These are phyloP conservation scores for button mushroom (Agaricus bisporus) DNA, from an alignment of 768 basidiomycete species.

Conservation along the genomic window DNA sequence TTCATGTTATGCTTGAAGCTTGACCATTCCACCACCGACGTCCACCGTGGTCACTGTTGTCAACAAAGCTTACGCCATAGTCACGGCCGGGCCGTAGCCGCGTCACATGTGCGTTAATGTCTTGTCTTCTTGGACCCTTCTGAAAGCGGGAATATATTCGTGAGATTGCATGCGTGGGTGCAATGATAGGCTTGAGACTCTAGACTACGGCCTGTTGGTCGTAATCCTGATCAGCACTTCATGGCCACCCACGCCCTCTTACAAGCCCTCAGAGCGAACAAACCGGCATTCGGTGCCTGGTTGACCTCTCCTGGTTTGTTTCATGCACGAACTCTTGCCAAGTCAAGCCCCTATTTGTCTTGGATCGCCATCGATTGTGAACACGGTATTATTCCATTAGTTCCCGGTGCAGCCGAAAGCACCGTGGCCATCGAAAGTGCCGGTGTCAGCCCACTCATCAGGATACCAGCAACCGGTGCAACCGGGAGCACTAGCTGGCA, in stretches of 20 bases:
- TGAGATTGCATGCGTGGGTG: not conserved
- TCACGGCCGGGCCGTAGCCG: too few species aligned
- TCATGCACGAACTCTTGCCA: constrained; percentile 52
- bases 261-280: constrained; percentile 45
- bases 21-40: too few species aligned
- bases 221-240: not conserved
- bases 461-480: constrained; percentile 59
- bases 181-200: not conserved
- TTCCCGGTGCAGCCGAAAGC: constrained; percentile 51
- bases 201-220: not conserved
- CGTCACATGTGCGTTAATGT: too few species aligned
- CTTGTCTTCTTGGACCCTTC: too few species aligned
- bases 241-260: constrained; percentile 54
- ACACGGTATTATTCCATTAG: constrained; percentile 53
- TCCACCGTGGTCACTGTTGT: too few species aligned
- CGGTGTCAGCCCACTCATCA: constrained; percentile 49
- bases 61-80: too few species aligned
- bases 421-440: constrained; percentile 48
- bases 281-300: constrained; percentile 65
- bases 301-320: constrained; percentile 53
- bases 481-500: constrained; percentile 57
- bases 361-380: constrained; percentile 69
- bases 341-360: constrained; percentile 47
- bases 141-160: too few species aligned
- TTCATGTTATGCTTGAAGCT: too few species aligned